Evolutionary conservation across 208 protist genomes (phyloP).

Genomic region (Leptomonas pyrrhocoris): DNA sequence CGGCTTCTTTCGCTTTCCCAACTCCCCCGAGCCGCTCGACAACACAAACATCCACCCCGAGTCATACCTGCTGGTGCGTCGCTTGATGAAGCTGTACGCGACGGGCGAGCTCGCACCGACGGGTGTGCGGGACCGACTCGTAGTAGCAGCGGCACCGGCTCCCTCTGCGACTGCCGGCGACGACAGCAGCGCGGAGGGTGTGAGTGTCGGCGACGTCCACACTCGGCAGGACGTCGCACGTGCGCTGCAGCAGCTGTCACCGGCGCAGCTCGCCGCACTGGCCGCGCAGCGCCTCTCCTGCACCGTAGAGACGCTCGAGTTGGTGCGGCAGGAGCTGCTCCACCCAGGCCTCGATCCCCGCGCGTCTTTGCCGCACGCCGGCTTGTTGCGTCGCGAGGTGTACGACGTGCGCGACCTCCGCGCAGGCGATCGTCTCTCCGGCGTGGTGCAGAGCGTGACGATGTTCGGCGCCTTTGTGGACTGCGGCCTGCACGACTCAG

Average conservation of each 20-base stretch:
- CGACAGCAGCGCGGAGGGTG: not conserved
- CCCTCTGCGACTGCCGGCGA: not conserved
- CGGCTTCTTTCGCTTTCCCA: conserved; percentile 90
- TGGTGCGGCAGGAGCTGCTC: conserved; percentile 60
- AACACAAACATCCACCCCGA: conserved; percentile 87
- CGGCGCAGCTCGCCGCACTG: conserved; percentile 20
- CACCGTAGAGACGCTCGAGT: conserved; percentile 63
- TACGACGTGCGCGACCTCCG: conserved; percentile 42
- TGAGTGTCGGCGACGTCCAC: not conserved
- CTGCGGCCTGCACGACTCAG: conserved; percentile 75
- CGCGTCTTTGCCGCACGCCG: conserved; percentile 67
- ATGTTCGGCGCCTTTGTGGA: conserved; percentile 89
- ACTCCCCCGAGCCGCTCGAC: conserved; percentile 82
- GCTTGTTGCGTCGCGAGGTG: conserved; percentile 65
- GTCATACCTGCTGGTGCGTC: conserved; percentile 64
- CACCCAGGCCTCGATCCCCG: conserved; percentile 76
- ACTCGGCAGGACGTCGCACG: conserved; percentile 27
- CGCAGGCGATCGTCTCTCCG: conserved; percentile 54
- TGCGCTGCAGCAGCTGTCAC: conserved; percentile 16
- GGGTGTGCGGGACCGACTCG: not conserved
- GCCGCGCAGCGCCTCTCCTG: conserved; percentile 43
- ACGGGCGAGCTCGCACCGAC: conserved; percentile 14
- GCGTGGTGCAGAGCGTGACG: conserved; percentile 75
- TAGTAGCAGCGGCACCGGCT: not conserved
- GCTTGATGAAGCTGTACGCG: conserved; percentile 43